These are phyloP conservation scores for Acer negundo DNA, from an alignment of 345 rosid genomes.

Conservation along the genomic window DNA sequence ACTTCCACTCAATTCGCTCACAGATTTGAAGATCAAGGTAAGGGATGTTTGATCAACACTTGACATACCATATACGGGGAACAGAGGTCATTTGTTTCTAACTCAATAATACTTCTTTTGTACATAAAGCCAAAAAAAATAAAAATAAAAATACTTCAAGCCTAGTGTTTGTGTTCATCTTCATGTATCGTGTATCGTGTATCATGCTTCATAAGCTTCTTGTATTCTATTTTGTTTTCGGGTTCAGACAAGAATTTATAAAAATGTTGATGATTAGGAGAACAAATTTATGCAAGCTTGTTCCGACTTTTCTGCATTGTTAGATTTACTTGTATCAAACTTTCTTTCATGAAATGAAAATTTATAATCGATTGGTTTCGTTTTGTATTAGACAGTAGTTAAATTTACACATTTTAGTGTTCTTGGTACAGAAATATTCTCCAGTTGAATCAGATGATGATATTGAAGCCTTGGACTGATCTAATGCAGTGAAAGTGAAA, in stretches of 20 bases:
- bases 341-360: neutral
- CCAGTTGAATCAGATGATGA: neutral
- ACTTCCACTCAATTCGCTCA: conserved; percentile 29
- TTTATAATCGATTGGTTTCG: neutral
- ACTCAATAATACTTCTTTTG: conserved; percentile 16
- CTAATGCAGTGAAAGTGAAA: neutral
- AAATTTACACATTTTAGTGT: neutral
- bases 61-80: conserved; percentile 2
- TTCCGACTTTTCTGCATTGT: neutral
- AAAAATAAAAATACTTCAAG: neutral
- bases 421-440: conserved; percentile 4
- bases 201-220: conserved; percentile 6
- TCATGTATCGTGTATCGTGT: neutral
- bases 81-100: neutral
- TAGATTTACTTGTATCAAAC: neutral
- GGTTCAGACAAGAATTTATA: neutral
- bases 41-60: conserved; percentile 51
- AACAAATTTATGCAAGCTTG: neutral
- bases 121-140: conserved; percentile 2
- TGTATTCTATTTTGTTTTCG: conserved; percentile 1
- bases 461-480: neutral
- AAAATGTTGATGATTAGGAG: neutral
- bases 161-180: neutral
- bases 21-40: conserved; percentile 54
- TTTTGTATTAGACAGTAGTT: neutral